Base-by-base conservation (phyloP, 108 stramenopile genomes). In the Nitzschia sp. region DNA sequence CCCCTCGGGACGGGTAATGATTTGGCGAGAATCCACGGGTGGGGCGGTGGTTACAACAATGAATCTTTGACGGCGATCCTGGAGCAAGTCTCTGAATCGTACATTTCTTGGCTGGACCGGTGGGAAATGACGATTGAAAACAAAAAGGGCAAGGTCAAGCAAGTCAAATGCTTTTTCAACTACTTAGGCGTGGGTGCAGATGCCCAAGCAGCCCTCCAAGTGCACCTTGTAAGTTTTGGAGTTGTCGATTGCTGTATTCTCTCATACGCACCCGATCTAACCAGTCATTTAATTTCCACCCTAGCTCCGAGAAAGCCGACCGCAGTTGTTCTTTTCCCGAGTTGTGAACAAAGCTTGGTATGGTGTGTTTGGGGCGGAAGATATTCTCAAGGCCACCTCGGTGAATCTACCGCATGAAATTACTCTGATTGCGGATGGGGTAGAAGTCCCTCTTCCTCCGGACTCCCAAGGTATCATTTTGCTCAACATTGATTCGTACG, bases 1-100 rank as follows among this genome's bases (percentile, higher is more conserved):
- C 96, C 96, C 0, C 66, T 97, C 35, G 96, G 96, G 46, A 97
- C 96, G 23, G 95, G 95, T 8, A 96, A 96, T 71, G 95, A 96
- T 59, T 73, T 96, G 35, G 87, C 92, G 0, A 54, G 92, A 48
- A 78, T 90, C 4, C 87, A 89, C 55, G 82, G 94, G 0, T 95
- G 94, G 93, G 93, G 94, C 15, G 92, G 88, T 6, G 93, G 93
- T 0, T 92, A 93, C 73, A 90, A 85, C 66, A 92, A 91, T 54
- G 92, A 93, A 55, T 84, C 89, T 15, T 68, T 96, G 27, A 66
- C 93, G 0, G 62, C 56, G 25, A 88, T 94, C 49, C 61, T 95
- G 48, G 77, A 90, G 29, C 91, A 94, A 65, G 79, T 92, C 18
- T 74, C 90, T 0, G 87, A 95, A 55, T 75, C 82, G 6, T 94